These are phyloP conservation scores for Beauveria scarabaeidicola DNA, from an alignment of 2,329 filamentous ascomycete species.

Conservation along the genomic window DNA sequence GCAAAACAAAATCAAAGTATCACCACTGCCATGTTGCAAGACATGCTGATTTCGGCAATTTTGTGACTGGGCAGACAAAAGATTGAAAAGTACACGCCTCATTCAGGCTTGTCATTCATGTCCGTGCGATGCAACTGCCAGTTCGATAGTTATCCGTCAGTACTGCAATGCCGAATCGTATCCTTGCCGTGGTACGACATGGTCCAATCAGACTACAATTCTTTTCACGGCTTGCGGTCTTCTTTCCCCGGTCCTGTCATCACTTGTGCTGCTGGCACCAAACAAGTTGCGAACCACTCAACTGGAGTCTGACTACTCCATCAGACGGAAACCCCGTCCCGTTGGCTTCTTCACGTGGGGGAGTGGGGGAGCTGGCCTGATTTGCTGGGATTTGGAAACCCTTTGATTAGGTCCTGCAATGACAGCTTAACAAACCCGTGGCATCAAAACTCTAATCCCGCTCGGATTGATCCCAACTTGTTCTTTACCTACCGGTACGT, in stretches of 20 bases:
- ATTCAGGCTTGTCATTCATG: background rate
- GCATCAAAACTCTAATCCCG: conserved; percentile 1
- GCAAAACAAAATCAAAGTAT: background rate
- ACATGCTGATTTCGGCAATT: background rate
- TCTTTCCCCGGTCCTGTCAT: background rate
- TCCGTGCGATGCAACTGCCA: background rate
- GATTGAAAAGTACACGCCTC: background rate
- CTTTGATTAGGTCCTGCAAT: background rate
- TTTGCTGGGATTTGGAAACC: background rate
- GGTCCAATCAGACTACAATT: background rate
- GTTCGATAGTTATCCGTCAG: background rate
- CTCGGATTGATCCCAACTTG: background rate
- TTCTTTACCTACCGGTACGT: background rate
- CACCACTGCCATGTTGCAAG: background rate
- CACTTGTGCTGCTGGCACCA: background rate
- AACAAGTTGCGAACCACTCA: background rate
- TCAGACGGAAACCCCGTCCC: background rate
- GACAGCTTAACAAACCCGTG: background rate
- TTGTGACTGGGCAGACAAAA: background rate
- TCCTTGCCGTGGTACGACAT: background rate
- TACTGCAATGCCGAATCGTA: background rate
- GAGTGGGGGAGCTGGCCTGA: conserved; percentile 6
- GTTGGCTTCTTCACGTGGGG: conserved; percentile 7
- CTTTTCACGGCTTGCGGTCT: background rate
- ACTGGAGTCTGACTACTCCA: background rate